Evolutionary conservation across 2,329 filamentous ascomycete species (phyloP).

Genomic region (Cordyceps pruinosa): DNA sequence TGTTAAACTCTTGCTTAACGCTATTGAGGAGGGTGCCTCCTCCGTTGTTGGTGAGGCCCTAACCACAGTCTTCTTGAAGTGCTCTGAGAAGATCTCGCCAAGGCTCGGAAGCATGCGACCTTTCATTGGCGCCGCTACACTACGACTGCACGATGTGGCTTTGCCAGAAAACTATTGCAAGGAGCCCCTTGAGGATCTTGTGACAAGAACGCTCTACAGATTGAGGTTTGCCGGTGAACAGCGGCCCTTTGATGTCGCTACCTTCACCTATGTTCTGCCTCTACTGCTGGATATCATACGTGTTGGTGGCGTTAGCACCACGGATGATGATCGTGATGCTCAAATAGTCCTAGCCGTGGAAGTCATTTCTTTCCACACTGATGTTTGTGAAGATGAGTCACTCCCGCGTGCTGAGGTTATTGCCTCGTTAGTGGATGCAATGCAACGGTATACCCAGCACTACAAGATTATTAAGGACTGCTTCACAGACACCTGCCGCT

Average conservation of each 20-base stretch:
- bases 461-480: conserved; percentile 95
- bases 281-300: conserved; percentile 72
- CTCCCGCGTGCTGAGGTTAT: conserved; percentile 73
- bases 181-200: conserved; percentile 75
- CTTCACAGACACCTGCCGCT: conserved; percentile 76
- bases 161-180: conserved; percentile 65
- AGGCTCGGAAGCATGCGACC: conserved; percentile 70
- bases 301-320: conserved; percentile 68
- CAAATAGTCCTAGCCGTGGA: conserved; percentile 86
- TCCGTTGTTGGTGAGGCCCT: conserved; percentile 75
- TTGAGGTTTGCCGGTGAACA: conserved; percentile 87
- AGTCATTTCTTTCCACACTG: conserved; percentile 81
- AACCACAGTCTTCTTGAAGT: conserved; percentile 70
- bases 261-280: conserved; percentile 80
- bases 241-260: conserved; percentile 83
- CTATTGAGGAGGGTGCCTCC: conserved; percentile 73
- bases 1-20: conserved; percentile 63
- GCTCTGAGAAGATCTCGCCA: conserved; percentile 65
- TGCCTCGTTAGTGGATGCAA: conserved; percentile 64
- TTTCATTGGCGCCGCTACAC: conserved; percentile 81
- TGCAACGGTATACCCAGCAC: conserved; percentile 86
- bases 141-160: conserved; percentile 70
- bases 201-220: conserved; percentile 85
- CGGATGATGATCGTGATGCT: conserved; percentile 74
- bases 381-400: conserved; percentile 64